These are phyloP conservation scores for Oryza punctata DNA, from an alignment of 176 grass and related monocot genomes.

Conservation along the genomic window DNA sequence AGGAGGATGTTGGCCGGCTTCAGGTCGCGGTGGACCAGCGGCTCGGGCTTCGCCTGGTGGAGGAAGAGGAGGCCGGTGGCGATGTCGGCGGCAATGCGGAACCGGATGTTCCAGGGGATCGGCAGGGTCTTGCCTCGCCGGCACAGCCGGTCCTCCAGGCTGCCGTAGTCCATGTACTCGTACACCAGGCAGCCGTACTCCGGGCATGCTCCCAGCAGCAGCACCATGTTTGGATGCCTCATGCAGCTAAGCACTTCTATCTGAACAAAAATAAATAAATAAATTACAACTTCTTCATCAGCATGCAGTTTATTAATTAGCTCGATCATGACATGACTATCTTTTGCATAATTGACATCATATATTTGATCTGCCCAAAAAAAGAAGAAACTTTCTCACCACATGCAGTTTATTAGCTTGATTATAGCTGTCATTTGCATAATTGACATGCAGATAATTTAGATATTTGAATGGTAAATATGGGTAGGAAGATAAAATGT, in stretches of 20 bases:
- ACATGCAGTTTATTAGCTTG: constrained; percentile 17
- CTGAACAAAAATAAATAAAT: constrained; percentile 30
- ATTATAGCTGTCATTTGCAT: background rate
- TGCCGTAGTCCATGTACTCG: constrained; percentile 95
- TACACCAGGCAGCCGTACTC: constrained; percentile 87
- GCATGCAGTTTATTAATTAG: background rate
- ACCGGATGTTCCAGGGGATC: constrained; percentile 78
- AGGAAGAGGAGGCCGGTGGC: constrained; percentile 85
- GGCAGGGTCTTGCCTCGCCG: constrained; percentile 55
- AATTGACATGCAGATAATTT: background rate
- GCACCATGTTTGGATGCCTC: constrained; percentile 92
- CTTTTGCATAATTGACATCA: background rate
- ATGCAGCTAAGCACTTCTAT: constrained; percentile 86
- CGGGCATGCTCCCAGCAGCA: constrained; percentile 87
- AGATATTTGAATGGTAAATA: constrained; percentile 18
- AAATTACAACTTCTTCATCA: background rate
- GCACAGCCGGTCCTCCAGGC: constrained; percentile 79
- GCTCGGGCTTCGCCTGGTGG: constrained; percentile 83
- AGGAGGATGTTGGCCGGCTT: constrained; percentile 97
- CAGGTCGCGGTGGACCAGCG: constrained; percentile 87
- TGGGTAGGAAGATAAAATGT: background rate
- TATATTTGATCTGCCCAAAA: background rate
- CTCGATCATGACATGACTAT: background rate
- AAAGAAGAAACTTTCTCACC: too few relatives aligned
- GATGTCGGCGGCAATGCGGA: constrained; percentile 81